phyloP scores from a whole-genome alignment of 352 stramenopile genomes.

The Pythium oligandrum region DNA sequence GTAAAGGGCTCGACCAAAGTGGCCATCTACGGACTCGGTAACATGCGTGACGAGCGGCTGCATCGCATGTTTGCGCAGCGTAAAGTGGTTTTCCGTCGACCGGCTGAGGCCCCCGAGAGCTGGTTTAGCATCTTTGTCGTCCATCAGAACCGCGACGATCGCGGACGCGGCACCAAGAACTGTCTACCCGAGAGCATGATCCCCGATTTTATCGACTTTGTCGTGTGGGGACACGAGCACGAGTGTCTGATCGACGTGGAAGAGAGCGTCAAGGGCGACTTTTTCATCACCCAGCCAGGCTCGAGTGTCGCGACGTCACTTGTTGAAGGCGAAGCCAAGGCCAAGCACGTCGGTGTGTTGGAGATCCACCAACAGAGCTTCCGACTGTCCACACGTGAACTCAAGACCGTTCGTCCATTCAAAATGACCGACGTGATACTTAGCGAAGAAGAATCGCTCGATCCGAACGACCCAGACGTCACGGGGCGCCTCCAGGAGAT shows the following conservation, averaged over 20 bases:
- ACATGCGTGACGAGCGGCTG: conserved; percentile 97
- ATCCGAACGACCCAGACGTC: conserved; percentile 89
- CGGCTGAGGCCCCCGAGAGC: conserved; percentile 55
- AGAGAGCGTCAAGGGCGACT: conserved; percentile 94
- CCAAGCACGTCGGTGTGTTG: conserved; percentile 86
- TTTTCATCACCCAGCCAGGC: conserved; percentile 96
- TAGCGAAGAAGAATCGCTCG: conserved; percentile 79
- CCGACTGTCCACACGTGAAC: conserved; percentile 70
- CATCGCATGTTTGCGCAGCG: conserved; percentile 96
- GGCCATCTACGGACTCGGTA: conserved; percentile 97
- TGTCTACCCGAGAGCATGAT: conserved; percentile 98
- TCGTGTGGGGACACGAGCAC: conserved; percentile 98
- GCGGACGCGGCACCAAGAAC: conserved; percentile 91
- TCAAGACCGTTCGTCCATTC: conserved; percentile 93
- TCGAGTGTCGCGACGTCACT: conserved; percentile 96
- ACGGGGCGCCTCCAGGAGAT: conserved; percentile 64
- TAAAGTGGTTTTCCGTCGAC: conserved; percentile 93
- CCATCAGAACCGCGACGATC: conserved; percentile 98
- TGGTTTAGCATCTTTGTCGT: conserved; percentile 99
- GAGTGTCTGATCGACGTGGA: conserved; percentile 94
- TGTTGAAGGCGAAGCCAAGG: conserved; percentile 78
- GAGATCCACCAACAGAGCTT: conserved; percentile 90
- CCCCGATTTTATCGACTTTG: conserved; percentile 98
- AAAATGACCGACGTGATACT: conserved; percentile 89
- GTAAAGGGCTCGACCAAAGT: conserved; percentile 94